Base-by-base conservation (phyloP, 495 filamentous ascomycete genomes). In the Aspergillus cristatus region DNA sequence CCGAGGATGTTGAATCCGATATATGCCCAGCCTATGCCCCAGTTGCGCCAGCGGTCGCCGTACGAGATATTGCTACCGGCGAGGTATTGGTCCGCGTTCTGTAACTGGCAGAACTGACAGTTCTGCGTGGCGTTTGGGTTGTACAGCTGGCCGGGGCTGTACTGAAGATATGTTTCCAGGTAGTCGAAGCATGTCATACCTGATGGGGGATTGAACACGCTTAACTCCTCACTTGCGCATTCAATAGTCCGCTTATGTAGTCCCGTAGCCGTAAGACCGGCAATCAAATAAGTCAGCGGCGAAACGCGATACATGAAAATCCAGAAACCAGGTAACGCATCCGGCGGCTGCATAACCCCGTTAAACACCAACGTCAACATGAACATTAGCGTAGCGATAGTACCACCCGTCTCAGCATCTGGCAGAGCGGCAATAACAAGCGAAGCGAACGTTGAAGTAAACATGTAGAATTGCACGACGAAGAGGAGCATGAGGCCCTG, bases 371-470 rank as follows among this genome's bases (percentile, higher is more conserved):
- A 62, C 3, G 70, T 65, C 52, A 81, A 59, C 12, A 73, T 67
- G 54, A 81, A 80, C 53, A 80, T 58, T 1, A 81, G 50, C 1
- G 73, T 75, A n/a, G 70, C 69, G 40, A 75, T 70, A 33, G 67
- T 70, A 18, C 71, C 72, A 14, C 70, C 72, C 15, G 70, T 74
- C 43, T 76, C 67, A 13, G 73, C 71, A 43, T 71, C 64, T 0
- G 70, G 70, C 1, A 75, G 48, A 0, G 63, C 62, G 14, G 70
- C 43, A 22, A 74, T 69, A 3, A 74, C 44, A 25, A 74, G 62
- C 28, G 81, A 68, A 22, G 79, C 76, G 47, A 83, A 84, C 11
- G 79, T 86, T 3, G 72, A 80, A 0, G 78, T 75, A 61, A 82
- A 84, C 25, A 84, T 49, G 52, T 82, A 70, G 65, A 84, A 82